Percentiles rank a stretch among this genome's conserved stretches.
These are phyloP conservation scores for Begonia peltatifolia DNA, from an alignment of 306 rosid species.

Conservation along the genomic window DNA sequence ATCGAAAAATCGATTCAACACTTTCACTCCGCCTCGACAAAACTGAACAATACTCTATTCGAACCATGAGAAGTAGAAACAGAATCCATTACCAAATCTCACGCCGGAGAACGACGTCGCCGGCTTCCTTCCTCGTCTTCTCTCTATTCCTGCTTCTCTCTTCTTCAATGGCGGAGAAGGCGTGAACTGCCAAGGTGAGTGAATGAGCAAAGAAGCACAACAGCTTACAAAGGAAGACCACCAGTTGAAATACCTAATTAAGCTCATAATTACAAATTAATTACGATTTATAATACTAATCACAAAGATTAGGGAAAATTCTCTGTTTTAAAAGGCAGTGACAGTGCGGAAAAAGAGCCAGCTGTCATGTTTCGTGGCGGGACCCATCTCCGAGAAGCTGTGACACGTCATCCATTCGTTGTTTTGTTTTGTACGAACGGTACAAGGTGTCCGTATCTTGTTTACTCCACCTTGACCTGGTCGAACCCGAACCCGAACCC, in stretches of 20 bases:
- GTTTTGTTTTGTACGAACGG: not conserved
- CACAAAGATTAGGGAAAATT: not conserved
- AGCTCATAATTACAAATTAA: too few species aligned
- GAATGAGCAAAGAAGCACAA: not conserved
- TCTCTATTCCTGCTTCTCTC: conserved; percentile 8
- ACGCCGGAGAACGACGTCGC: not conserved
- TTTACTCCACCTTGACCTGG: too few species aligned
- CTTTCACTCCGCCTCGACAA: conserved; percentile 6
- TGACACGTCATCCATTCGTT: conserved; percentile 4
- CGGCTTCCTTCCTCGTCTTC: conserved; percentile 4
- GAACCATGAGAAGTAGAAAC: conserved; percentile 16
- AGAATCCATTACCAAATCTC: conserved; percentile 1
- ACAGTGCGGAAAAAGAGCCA: conserved; percentile 3
- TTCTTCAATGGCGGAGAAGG: conserved; percentile 5
- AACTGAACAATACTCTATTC: conserved; percentile 22
- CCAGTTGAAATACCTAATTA: too few species aligned
- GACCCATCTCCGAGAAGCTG: not conserved
- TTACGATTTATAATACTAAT: not conserved
- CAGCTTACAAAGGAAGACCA: not conserved
- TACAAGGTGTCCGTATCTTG: too few species aligned
- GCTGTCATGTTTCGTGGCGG: conserved; percentile 14
- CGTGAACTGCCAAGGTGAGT: conserved; percentile 3
- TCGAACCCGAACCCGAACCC: too few species aligned
- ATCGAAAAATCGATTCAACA: conserved; percentile 10
- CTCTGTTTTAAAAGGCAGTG: not conserved